Percentiles rank a stretch among this genome's conserved stretches.
Conservation (phyloP, 257 asterid genomes). For the Cynanchum wilfordii region DNA sequence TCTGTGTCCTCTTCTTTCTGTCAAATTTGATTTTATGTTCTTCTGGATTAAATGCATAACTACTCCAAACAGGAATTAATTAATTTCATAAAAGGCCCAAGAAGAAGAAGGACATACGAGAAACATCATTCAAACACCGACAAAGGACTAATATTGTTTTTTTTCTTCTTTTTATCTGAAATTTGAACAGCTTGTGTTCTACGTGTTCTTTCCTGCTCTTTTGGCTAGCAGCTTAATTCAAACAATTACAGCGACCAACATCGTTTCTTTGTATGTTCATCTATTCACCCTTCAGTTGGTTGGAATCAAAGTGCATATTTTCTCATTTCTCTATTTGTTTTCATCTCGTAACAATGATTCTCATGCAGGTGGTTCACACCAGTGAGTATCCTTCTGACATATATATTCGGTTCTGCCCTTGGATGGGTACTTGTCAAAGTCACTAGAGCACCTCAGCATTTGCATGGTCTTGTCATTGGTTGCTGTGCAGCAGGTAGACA, state of each 20-base stretch:
- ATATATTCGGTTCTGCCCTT: constrained; percentile 28
- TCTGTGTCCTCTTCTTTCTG: neutral
- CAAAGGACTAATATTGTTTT: constrained; percentile 10
- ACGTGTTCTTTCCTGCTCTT: constrained; percentile 36
- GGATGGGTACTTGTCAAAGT: constrained; percentile 35
- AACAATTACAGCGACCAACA: constrained; percentile 29
- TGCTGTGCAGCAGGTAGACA: constrained; percentile 38
- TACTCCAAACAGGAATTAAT: too few species aligned
- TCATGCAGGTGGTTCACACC: constrained; percentile 37
- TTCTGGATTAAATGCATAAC: neutral
- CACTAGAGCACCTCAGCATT: constrained; percentile 21
- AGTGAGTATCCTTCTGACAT: constrained; percentile 30
- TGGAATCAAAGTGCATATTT: neutral
- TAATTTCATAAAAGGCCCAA: neutral
- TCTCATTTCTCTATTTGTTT: neutral
- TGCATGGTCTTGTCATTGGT: constrained; percentile 36
- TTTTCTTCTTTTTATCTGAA: neutral
- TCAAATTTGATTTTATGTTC: neutral
- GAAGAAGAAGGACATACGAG: neutral
- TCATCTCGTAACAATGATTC: neutral
- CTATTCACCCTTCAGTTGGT: constrained; percentile 2
- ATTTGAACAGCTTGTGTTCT: constrained; percentile 35
- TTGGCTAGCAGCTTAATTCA: constrained; percentile 34
- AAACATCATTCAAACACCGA: neutral
- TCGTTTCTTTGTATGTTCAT: constrained; percentile 29